These are phyloP conservation scores for Cladobotryum mycophilum DNA, from an alignment of 2,329 filamentous ascomycete species.

Conservation along the genomic window DNA sequence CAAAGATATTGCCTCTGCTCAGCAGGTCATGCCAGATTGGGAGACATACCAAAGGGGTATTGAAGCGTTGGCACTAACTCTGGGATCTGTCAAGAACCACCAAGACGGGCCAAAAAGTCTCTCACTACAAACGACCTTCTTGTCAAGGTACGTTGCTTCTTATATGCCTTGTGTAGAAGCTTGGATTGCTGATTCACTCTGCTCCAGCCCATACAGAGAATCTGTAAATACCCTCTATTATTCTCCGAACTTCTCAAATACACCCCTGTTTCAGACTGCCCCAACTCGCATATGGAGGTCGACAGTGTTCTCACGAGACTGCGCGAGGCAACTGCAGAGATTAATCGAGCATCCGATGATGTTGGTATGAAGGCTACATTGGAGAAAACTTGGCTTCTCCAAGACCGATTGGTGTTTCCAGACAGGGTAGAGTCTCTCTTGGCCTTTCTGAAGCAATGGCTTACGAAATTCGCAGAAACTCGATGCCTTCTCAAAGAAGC, in stretches of 20 bases:
- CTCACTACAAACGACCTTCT: conserved; percentile 79
- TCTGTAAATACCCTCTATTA: conserved; percentile 85
- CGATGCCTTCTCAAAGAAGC: conserved; percentile 49
- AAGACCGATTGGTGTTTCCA: conserved; percentile 71
- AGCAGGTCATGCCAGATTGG: conserved; percentile 67
- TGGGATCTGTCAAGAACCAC: conserved; percentile 63
- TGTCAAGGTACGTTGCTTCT: conserved; percentile 61
- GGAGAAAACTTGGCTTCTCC: conserved; percentile 77
- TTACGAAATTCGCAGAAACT: conserved; percentile 32
- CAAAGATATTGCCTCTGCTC: conserved; percentile 64
- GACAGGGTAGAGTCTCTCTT: conserved; percentile 52
- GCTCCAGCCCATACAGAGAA: conserved; percentile 75
- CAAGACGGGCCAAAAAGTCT: conserved; percentile 63
- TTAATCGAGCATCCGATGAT: conserved; percentile 81
- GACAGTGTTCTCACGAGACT: conserved; percentile 66
- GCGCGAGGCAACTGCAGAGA: conserved; percentile 67
- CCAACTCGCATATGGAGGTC: conserved; percentile 73
- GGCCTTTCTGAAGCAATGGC: not conserved
- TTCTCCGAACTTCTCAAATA: conserved; percentile 77
- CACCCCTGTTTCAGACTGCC: conserved; percentile 80
- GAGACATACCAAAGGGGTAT: conserved; percentile 76
- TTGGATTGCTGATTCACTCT: conserved; percentile 1
- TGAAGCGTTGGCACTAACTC: conserved; percentile 70
- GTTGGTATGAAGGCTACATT: conserved; percentile 61
- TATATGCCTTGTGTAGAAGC: too few species aligned